Percentiles rank a stretch among this genome's conserved stretches.
Evolutionary conservation across 345 rosid genomes (phyloP).

Genomic region (Eucalyptus coolabah): DNA sequence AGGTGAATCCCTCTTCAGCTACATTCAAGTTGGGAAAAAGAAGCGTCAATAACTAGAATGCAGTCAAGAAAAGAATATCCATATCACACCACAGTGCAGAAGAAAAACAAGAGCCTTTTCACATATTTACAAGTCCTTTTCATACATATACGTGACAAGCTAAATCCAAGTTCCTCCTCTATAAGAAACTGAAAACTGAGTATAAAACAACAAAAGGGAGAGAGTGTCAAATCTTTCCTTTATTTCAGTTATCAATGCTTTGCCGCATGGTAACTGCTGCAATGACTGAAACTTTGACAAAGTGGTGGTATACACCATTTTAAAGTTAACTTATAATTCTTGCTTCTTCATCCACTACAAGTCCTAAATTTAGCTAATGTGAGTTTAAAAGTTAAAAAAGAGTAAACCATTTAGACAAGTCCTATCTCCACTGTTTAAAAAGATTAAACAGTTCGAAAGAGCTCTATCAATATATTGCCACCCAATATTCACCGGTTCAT

Average conservation of each 20-base stretch:
- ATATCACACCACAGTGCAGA: background rate
- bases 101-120: background rate
- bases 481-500: background rate
- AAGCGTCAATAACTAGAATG: background rate
- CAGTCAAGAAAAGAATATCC: background rate
- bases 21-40: background rate
- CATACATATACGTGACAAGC: background rate
- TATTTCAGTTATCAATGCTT: background rate
- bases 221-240: background rate
- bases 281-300: background rate
- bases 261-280: background rate
- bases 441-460: background rate
- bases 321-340: background rate
- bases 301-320: background rate
- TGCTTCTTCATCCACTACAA: background rate
- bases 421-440: background rate
- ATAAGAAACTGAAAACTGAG: background rate
- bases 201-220: background rate
- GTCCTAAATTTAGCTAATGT: background rate
- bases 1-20: conserved; percentile 43
- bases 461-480: background rate
- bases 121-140: background rate
- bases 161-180: background rate
- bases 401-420: background rate
- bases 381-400: background rate